A percentile compares a stretch with the other conserved stretches of the same genome.
phyloP scores from a whole-genome alignment of 140 eudicot species.

The Cichorium intybus region DNA sequence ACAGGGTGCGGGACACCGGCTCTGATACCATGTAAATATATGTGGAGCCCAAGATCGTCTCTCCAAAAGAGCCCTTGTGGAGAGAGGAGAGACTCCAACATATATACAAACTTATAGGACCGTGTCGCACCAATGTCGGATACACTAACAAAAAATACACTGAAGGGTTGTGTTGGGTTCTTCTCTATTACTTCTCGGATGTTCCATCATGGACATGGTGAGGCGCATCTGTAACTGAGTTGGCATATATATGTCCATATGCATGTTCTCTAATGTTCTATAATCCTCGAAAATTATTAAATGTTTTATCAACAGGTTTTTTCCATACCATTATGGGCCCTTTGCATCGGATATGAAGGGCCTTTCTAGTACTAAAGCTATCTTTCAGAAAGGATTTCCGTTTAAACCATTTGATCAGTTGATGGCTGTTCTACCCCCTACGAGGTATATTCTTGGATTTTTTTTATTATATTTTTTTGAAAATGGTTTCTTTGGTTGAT shows the following conservation, averaged over 20 bases:
- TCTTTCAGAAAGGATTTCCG: slow-evolving; percentile 49
- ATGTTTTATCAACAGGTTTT: slow-evolving; percentile 36
- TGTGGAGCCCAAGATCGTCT: no score
- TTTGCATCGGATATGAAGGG: slow-evolving; percentile 72
- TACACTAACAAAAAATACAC: slow-evolving; percentile 53
- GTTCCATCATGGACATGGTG: slow-evolving; percentile 82
- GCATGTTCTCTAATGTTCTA: not conserved
- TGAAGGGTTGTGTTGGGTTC: slow-evolving; percentile 73
- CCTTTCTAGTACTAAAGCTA: slow-evolving; percentile 27
- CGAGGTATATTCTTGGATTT: slow-evolving; percentile 32
- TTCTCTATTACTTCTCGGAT: slow-evolving; percentile 52
- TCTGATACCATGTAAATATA: no score
- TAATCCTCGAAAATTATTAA: not conserved
- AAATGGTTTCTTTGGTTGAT: not conserved
- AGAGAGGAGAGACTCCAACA: no score
- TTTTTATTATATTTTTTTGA: no score
- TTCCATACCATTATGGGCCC: slow-evolving; percentile 60
- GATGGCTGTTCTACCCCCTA: slow-evolving; percentile 68
- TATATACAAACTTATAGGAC: no score
- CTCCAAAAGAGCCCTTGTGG: not conserved
- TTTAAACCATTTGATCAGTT: slow-evolving; percentile 68
- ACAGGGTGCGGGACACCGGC: no score
- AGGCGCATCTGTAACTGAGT: not conserved
- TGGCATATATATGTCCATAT: not conserved
- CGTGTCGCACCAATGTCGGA: no score